Base-by-base conservation (phyloP, 352 stramenopile genomes). In the Phytophthora capsici region DNA sequence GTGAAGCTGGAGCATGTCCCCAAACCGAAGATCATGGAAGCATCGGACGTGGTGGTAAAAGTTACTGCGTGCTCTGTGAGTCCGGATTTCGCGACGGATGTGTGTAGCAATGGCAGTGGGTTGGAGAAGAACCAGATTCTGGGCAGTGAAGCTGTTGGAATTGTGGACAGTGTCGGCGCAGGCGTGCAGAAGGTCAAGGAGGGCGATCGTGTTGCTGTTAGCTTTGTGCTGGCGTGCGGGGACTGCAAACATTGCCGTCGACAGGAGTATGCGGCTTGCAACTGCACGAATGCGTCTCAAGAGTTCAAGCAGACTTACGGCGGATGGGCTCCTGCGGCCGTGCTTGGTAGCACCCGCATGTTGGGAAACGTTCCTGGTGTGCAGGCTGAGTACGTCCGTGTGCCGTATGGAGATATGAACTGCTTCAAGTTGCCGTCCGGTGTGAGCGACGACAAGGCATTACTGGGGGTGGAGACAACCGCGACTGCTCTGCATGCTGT, bases 311-410 rank as follows among this genome's bases (percentile, higher is more conserved):
- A 87, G n/a, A 77, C 44, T 13, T 92, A 89, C 28, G 84, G 84
- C 41, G 80, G 79, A 22, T 89, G 79, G 77, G 80, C 83, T 19
- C 77, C 80, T 13, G 80, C 80, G 10, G 83, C 83, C 3, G 64
- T 93, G 30, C 86, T 92, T 20, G 86, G 86, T 2, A 74, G 65
- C 25, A 80, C 75, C 3, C 73, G 74, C 5, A 60, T 90, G 72
- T 44, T 84, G 25, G 79, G 76, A 58, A 88, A 86, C 49, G 60
- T 90, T 4, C 82, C 84, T 0, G 86, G 86, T 46, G 78, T 82
- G 20, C 81, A 92, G 52, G 86, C 86, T 7, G 80, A 94, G 75
- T 93, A 76, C 44, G 80, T 93, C 13, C 80, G 85, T 20, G 86
- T 94, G 59, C 86, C 86, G 3, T 90, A 86, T 41, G 86, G 63